Percentiles rank a stretch among this genome's conserved stretches.
Conservation (phyloP, 1,139 yeast species). For the Yamadazyma epiphylla region DNA sequence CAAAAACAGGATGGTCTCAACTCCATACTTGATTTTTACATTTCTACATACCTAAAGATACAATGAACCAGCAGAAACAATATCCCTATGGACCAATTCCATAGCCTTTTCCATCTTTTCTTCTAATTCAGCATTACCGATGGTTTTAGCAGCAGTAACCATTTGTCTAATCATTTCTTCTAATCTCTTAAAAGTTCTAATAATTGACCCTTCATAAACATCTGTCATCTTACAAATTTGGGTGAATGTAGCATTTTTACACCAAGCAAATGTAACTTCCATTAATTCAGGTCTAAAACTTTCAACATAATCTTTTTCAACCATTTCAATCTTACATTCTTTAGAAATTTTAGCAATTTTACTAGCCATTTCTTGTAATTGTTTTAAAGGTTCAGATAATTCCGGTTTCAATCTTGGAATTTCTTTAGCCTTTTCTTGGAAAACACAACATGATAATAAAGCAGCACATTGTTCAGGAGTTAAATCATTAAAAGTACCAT, state of each 20-base stretch:
- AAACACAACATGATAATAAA: constrained; percentile 87
- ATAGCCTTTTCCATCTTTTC: constrained; percentile 85
- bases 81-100: constrained; percentile 88
- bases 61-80: constrained; percentile 93
- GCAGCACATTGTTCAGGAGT: constrained; percentile 91
- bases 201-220: constrained; percentile 94
- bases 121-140: constrained; percentile 83
- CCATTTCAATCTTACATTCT: constrained; percentile 84
- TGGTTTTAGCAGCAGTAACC: constrained; percentile 86
- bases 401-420: constrained; percentile 83
- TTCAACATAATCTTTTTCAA: constrained; percentile 89
- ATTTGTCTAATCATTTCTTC: constrained; percentile 92
- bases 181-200: constrained; percentile 87
- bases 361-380: constrained; percentile 84
- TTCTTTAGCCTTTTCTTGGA: constrained; percentile 93
- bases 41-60: constrained; percentile 53
- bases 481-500: constrained; percentile 88
- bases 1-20: too few relatives aligned
- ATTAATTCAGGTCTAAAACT: constrained; percentile 87
- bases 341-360: constrained; percentile 84
- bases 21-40: too few relatives aligned
- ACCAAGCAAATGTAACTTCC: constrained; percentile 98
- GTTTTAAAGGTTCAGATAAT: constrained; percentile 82
- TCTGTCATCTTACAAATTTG: constrained; percentile 98
- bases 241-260: constrained; percentile 91